Base-by-base conservation (phyloP, 192 early-diverging fungal species). In the Podila epigama region DNA sequence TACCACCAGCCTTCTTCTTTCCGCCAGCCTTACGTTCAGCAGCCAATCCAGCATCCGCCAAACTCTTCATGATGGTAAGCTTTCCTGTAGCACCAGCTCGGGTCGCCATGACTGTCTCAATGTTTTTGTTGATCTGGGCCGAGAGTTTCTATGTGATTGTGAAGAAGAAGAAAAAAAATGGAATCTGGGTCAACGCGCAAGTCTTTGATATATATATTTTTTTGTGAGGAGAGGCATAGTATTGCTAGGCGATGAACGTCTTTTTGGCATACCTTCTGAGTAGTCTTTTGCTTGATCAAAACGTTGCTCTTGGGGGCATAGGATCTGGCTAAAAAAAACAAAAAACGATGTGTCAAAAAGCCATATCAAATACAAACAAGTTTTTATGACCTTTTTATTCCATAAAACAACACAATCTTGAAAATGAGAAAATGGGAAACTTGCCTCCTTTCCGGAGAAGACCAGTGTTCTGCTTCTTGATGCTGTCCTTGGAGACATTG, bases 1-100 rank as follows among this genome's bases (percentile, higher is more conserved):
- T 75, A 35, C 72, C 66, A 32, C 68, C 67, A 42, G 63, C 80
- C 78, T 68, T 79, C 33, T 79, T 83, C 77, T 84, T 86, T 51
- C 85, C 86, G 60, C 81, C 84, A 35, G 79, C 84, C 52, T 80
- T 70, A 33, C 83, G 84, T 34, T 86, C 82, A 33, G 72, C 79
- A 39, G 62, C 68, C 39, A 83, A 66, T 31, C 83, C 86, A 41
- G 84, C 81, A 33, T 89, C 88, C 16, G 88, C 92, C 31, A 87
- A 55, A 12, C 69, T 68, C 80, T 90, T 92, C 92, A 93, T 91
- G 56, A 93, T 93, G 9, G 89, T 92, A 59, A 93, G 75, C 77
- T 93, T 93, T 66, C 92, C 90, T 16, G 89, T 88, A 9, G 90
- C 83, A 40, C 86, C 90, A 1, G 92, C 92, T 50, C 88, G 83